Percentiles rank a stretch among this genome's conserved stretches.
These are phyloP conservation scores for Daldinia grandis DNA, from an alignment of 495 filamentous ascomycete species.

Conservation along the genomic window DNA sequence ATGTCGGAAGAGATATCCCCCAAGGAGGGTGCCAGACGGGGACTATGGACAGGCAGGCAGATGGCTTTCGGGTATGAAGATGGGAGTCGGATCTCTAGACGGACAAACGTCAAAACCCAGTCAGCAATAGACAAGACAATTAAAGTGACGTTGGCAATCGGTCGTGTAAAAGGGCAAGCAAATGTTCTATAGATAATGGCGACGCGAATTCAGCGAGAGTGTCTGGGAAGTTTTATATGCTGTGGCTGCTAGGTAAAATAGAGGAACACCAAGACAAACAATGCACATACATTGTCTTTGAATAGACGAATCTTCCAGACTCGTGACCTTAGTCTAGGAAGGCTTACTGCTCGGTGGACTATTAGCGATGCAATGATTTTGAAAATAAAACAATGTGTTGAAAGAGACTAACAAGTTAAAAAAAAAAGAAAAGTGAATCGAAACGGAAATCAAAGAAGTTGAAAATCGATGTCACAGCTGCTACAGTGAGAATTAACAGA, in stretches of 20 bases:
- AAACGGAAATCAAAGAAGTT: neutral
- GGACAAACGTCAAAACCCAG: slow-evolving; percentile 3
- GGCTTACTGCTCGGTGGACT: neutral
- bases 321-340: slow-evolving; percentile 9
- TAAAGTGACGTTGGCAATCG: neutral
- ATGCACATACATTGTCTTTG: slow-evolving; percentile 18
- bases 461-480: neutral
- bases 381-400: neutral
- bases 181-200: neutral
- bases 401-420: neutral
- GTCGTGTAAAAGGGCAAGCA: neutral
- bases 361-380: neutral
- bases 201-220: neutral
- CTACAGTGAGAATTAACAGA: neutral
- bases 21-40: slow-evolving; percentile 14
- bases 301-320: slow-evolving; percentile 23
- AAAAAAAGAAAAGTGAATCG: neutral
- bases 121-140: slow-evolving; percentile 9
- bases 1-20: slow-evolving; percentile 20
- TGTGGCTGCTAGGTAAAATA: neutral
- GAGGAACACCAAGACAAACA: neutral
- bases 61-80: neutral
- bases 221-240: neutral
- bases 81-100: slow-evolving; percentile 3
- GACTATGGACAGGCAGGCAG: neutral